These are phyloP conservation scores for Guadua angustifolia DNA, from an alignment of 176 grass and related monocot genomes.

Conservation along the genomic window DNA sequence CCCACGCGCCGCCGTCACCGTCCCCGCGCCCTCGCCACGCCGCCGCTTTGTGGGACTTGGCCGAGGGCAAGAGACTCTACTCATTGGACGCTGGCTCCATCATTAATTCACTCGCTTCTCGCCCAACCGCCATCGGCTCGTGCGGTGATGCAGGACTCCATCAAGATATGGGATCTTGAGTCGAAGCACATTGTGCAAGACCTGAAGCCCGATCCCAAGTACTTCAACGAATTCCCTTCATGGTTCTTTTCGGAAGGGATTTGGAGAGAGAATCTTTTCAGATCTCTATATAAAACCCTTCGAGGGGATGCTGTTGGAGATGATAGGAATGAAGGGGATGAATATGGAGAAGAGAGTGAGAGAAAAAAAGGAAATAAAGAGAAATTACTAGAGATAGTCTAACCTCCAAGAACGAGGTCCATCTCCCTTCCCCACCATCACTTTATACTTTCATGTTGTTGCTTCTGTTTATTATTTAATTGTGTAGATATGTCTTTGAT, in stretches of 20 bases:
- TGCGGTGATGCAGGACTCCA: conserved; percentile 77
- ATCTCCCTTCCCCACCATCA: not conserved
- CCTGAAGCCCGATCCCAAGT: conserved; percentile 87
- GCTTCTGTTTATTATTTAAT: not conserved
- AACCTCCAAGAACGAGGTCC: conserved; percentile 71
- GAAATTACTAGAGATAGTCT: too few species aligned
- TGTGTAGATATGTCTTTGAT: not conserved
- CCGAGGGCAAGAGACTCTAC: conserved; percentile 89
- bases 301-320: too few species aligned
- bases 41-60: conserved; percentile 89
- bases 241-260: too few species aligned
- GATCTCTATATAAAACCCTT: too few species aligned
- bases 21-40: too few species aligned
- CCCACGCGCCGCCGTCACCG: too few species aligned
- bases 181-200: conserved; percentile 92
- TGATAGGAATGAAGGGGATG: too few species aligned
- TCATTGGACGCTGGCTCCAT: conserved; percentile 71
- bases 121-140: conserved; percentile 92
- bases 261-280: too few species aligned
- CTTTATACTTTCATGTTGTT: not conserved
- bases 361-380: too few species aligned
- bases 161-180: conserved; percentile 98
- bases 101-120: conserved; percentile 83
- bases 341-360: too few species aligned
- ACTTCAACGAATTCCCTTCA: too few species aligned